Conservation (phyloP, 768 basidiomycete species). For the Tulasnella sp. region DNA sequence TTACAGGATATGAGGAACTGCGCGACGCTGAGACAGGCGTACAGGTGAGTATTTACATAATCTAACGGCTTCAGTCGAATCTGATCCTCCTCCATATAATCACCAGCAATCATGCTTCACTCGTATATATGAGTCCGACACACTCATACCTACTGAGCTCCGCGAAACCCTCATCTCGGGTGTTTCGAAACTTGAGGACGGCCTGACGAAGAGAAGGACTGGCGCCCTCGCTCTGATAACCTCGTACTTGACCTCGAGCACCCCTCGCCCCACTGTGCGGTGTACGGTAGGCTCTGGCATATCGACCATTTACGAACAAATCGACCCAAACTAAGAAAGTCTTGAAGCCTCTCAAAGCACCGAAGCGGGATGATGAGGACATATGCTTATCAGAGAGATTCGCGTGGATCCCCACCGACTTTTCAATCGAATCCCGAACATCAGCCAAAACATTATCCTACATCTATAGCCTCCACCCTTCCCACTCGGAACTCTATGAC, state of each 20-base stretch:
- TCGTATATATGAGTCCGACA: conserved; percentile 19
- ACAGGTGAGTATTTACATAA: not conserved
- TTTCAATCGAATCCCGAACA: not conserved
- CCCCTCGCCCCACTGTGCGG: conserved; percentile 23
- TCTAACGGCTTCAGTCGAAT: too few species aligned
- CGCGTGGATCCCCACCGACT: conserved; percentile 6
- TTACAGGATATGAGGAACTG: not conserved
- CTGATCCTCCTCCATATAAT: too few species aligned
- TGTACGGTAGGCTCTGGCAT: conserved; percentile 23
- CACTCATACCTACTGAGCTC: conserved; percentile 18
- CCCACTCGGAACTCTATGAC: conserved; percentile 1
- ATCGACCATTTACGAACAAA: not conserved
- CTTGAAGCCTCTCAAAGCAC: not conserved
- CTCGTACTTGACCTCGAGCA: conserved; percentile 26
- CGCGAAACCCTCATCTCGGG: conserved; percentile 10
- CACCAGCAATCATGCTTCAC: conserved; percentile 3
- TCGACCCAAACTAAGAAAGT: not conserved
- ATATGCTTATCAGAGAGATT: not conserved
- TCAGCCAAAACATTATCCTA: not conserved
- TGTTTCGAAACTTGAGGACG: conserved; percentile 20
- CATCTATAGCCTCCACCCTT: conserved; percentile 6
- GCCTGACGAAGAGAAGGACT: conserved; percentile 23
- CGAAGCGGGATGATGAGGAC: not conserved
- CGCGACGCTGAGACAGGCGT: conserved; percentile 8
- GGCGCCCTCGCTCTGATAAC: conserved; percentile 25